Evolutionary conservation across 352 stramenopile genomes (phyloP).

Genomic region (Phytopythium mirpurense): DNA sequence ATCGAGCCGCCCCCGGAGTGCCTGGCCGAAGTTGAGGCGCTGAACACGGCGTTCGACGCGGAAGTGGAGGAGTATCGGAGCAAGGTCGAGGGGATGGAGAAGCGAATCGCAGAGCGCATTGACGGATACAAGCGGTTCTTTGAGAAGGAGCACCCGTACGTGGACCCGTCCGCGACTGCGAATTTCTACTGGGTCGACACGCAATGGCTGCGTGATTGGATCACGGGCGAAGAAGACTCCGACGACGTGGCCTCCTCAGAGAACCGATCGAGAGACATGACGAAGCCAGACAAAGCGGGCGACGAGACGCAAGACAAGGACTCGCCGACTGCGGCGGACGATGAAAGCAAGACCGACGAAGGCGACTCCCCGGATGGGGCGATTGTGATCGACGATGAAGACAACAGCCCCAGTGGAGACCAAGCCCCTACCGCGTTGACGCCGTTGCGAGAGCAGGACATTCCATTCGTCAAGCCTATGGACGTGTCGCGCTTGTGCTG

Average conservation of each 20-base stretch:
- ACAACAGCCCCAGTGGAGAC: background rate
- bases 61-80: conserved; percentile 40
- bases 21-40: conserved; percentile 38
- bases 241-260: conserved; percentile 6
- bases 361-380: conserved; percentile 11
- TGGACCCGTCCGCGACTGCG: conserved; percentile 15
- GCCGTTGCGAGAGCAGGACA: conserved; percentile 22
- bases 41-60: conserved; percentile 45
- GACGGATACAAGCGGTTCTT: conserved; percentile 63
- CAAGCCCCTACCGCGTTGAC: background rate
- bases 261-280: background rate
- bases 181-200: conserved; percentile 73
- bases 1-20: conserved; percentile 26
- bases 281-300: background rate
- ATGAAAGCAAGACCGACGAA: conserved; percentile 14
- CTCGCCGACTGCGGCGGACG: conserved; percentile 5
- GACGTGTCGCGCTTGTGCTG: conserved; percentile 48
- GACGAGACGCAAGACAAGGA: conserved; percentile 4
- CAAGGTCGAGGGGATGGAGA: conserved; percentile 40
- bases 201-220: conserved; percentile 54
- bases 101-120: conserved; percentile 40
- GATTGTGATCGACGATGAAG: conserved; percentile 9
- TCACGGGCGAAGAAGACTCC: conserved; percentile 48
- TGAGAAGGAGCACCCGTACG: conserved; percentile 42
- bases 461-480: conserved; percentile 52